These are phyloP conservation scores for Penicillium nordicum DNA, from an alignment of 2,329 filamentous ascomycete genomes.

Conservation along the genomic window DNA sequence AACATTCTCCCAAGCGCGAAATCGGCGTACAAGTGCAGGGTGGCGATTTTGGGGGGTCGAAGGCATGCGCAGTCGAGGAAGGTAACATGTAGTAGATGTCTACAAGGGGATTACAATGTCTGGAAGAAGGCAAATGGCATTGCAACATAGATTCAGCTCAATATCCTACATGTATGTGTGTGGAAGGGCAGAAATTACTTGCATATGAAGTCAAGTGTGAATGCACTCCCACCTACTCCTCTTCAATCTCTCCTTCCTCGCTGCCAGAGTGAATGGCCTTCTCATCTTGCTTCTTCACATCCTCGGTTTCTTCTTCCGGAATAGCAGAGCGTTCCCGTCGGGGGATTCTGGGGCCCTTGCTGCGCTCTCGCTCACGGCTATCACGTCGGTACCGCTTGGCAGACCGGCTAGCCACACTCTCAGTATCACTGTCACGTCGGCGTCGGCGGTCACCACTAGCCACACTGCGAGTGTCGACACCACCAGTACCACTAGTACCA, in stretches of 20 bases:
- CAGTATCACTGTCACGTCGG: conserved; percentile 73
- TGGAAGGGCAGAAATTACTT: conserved; percentile 3
- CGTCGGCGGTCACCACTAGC: conserved; percentile 68
- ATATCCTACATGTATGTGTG: not conserved
- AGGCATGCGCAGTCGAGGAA: too few relatives aligned
- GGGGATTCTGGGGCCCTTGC: conserved; percentile 47
- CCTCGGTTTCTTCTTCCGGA: conserved; percentile 33
- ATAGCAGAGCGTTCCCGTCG: conserved; percentile 46
- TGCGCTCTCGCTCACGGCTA: conserved; percentile 38
- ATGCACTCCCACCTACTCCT: conserved; percentile 17
- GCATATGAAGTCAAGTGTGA: not conserved
- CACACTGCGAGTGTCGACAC: conserved; percentile 50
- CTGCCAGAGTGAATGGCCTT: conserved; percentile 73
- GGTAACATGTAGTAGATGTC: not conserved
- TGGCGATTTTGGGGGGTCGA: too few relatives aligned
- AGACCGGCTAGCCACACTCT: conserved; percentile 56
- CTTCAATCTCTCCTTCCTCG: conserved; percentile 96
- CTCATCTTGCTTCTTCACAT: conserved; percentile 42
- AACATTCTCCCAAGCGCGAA: too few relatives aligned
- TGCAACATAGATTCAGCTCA: conserved; percentile 1
- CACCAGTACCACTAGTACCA: not conserved
- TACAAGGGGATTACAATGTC: not conserved
- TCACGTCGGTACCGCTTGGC: conserved; percentile 56
- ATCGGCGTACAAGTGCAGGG: too few relatives aligned
- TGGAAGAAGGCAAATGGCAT: not conserved